Evolutionary conservation across 1,284 basidiomycete species (phyloP).

Genomic region (Rhodotorula glutinis): DNA sequence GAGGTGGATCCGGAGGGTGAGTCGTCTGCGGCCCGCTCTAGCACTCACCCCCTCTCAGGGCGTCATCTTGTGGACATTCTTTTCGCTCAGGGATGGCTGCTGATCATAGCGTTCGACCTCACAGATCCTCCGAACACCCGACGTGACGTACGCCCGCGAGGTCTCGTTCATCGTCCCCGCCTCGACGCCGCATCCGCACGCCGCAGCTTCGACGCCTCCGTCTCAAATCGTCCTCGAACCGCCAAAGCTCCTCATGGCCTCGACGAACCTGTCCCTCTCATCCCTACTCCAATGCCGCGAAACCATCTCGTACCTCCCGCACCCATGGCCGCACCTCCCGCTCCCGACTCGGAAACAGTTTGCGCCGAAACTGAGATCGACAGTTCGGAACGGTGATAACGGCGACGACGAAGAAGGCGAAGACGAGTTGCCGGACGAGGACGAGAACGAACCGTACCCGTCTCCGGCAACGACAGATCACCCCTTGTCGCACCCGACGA

Average conservation of each 20-base stretch:
- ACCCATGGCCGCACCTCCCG: slow-evolving; percentile 36
- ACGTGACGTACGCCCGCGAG: slow-evolving; percentile 38
- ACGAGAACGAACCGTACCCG: slow-evolving; percentile 6
- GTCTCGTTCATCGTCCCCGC: slow-evolving; percentile 41
- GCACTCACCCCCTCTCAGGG: no score
- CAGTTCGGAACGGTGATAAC: slow-evolving; percentile 5
- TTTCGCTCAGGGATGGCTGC: no score
- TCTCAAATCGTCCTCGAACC: slow-evolving; percentile 28
- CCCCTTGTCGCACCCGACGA: slow-evolving; percentile 27
- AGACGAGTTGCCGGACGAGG: neutral
- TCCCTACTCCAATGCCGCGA: slow-evolving; percentile 39
- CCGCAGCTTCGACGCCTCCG: neutral
- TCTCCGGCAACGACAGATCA: slow-evolving; percentile 6
- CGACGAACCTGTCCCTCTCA: slow-evolving; percentile 37
- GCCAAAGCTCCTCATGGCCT: slow-evolving; percentile 41
- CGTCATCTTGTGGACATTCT: no score
- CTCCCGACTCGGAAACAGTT: slow-evolving; percentile 25
- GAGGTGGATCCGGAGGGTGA: slow-evolving; percentile 36
- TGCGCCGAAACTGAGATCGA: slow-evolving; percentile 19
- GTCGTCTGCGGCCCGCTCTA: neutral
- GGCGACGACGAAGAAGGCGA: neutral
- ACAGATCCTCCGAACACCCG: slow-evolving; percentile 36
- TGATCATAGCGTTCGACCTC: no score
- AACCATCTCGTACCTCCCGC: slow-evolving; percentile 36
- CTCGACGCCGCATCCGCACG: slow-evolving; percentile 11